Evolutionary conservation across 2,329 filamentous ascomycete genomes (phyloP).

Genomic region (Lasiodiplodia sp.): DNA sequence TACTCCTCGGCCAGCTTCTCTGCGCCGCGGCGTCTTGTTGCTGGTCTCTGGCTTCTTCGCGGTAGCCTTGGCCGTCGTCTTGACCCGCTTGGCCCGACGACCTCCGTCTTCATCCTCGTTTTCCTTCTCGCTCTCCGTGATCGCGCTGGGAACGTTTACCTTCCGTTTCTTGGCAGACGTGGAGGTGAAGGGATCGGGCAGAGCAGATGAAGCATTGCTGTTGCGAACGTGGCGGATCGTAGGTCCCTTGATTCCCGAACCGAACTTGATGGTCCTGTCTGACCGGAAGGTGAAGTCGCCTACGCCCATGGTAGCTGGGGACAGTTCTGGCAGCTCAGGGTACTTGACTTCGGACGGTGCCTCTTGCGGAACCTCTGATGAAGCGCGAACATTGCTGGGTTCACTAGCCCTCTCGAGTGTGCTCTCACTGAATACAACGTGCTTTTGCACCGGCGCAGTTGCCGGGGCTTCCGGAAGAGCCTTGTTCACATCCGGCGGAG

Average conservation of each 20-base stretch:
- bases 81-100: conserved; percentile 46
- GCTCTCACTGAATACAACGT: conserved; percentile 80
- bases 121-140: conserved; percentile 52
- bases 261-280: conserved; percentile 54
- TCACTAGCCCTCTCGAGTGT: conserved; percentile 47
- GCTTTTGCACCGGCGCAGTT: conserved; percentile 77
- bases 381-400: conserved; percentile 40
- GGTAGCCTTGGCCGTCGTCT: conserved; percentile 41
- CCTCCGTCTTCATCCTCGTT: conserved; percentile 45
- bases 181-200: conserved; percentile 33
- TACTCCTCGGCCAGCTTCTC: conserved; percentile 37
- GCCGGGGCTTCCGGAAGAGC: conserved; percentile 61
- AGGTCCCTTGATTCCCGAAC: conserved; percentile 39
- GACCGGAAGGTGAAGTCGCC: conserved; percentile 59
- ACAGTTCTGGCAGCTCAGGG: conserved; percentile 42
- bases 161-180: conserved; percentile 53
- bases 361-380: conserved; percentile 42
- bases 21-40: conserved; percentile 39
- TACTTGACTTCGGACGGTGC: conserved; percentile 42
- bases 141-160: conserved; percentile 40
- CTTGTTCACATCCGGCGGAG: conserved; percentile 58
- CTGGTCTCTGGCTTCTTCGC: conserved; percentile 30
- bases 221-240: conserved; percentile 53
- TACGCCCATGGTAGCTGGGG: conserved; percentile 42
- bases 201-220: conserved; percentile 47